Base-by-base conservation (phyloP, 257 asterid species). In the Solanum raphanifolium region DNA sequence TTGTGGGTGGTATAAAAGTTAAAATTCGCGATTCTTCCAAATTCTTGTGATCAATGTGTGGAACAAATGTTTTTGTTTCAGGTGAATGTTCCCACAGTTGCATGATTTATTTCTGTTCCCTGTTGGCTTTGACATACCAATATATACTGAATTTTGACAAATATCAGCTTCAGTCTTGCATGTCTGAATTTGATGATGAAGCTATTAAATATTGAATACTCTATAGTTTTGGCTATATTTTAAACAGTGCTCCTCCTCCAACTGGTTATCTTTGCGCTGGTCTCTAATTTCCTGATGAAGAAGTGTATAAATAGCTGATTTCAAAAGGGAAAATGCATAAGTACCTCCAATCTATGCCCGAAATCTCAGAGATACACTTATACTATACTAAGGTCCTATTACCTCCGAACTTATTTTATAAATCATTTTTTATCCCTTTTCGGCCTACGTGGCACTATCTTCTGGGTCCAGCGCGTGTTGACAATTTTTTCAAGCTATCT, bases 1-100 rank as follows among this genome's bases (percentile, higher is more conserved):
- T 88, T 91, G 90, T 86, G 91, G 89, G 90, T 90, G 88, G 93
- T 89, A 91, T 81, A 92, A 90, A 88, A 73, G 86, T 36, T 89
- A 32, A 84, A 76, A 88, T 41, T 85, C 86, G 87, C 69, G 83
- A 86, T 88, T 89, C 91, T 88, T 89, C 89, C 69, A 90, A 87
- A 86, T 87, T 75, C 86, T 83, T 90, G 87, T 87, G 43, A 86
- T 75, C 83, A 84, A 48, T 83, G 62, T 83, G 62, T 52, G 87
- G 36, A 86, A 85, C 88, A 76, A 46, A 48, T 87, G 88, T 86
- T 90, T 68, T 48, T 62, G 68, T 79, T 89, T 58, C 29, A 41
- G 85, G 81, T 55, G 85, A 89, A 69, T 41, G 62, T 36, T 71
- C 79, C 85, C 81, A 81, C 66, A 78, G 83, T 71, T 8, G 21